Base-by-base conservation (phyloP, 2,329 filamentous ascomycete species). In the Neonectria magnoliae region DNA sequence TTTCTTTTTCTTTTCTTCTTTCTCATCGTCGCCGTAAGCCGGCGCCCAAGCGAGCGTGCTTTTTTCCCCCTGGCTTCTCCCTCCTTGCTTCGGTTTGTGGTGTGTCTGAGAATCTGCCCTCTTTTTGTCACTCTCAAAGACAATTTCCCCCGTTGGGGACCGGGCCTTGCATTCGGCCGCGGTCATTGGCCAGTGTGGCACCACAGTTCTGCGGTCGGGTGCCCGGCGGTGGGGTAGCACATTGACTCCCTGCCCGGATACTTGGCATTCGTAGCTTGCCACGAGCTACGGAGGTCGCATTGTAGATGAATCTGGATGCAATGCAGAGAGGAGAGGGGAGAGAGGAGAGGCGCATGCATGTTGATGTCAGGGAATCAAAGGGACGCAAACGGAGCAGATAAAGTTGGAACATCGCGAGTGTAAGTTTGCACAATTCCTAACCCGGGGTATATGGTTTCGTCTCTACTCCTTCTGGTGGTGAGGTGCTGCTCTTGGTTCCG, bases 101-200 rank as follows among this genome's bases (percentile, higher is more conserved):
- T 50, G 55, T 57, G 42, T 57, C 54, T 57, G 54, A 48, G 44
- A 57, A 20, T 33, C 47, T 50, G 47, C 29, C 25, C 25, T 33
- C 13, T 33, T 47, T 57, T 18, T 33, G 53, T 57, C 52, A 57
- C 52, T 29, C 45, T 27, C 25, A 66, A 59, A 73, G 68, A 69
- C 68, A 73, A 73, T 73, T 73, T 73, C 71, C 68, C 69, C 66
- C 42, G 64, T 65, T 69, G 68, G 66, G 59, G 68, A 59, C 67
- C 25, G n/a, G 53, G 68, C 38, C 57, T 50, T 56, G 45, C 18
- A 42, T 59, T n/a, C 8, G 16, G 31, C 10, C 42, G 13, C 44
- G 41, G 20, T 38, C 31, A 73, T 73, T 73, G 71, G 71, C 13
- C 41, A 50, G 42, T 36, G 45, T 29, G 29, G 38, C 20, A 60